These are phyloP conservation scores for Kodamaea kaohsiungensis DNA, from an alignment of 805 yeast genomes.

Conservation along the genomic window DNA sequence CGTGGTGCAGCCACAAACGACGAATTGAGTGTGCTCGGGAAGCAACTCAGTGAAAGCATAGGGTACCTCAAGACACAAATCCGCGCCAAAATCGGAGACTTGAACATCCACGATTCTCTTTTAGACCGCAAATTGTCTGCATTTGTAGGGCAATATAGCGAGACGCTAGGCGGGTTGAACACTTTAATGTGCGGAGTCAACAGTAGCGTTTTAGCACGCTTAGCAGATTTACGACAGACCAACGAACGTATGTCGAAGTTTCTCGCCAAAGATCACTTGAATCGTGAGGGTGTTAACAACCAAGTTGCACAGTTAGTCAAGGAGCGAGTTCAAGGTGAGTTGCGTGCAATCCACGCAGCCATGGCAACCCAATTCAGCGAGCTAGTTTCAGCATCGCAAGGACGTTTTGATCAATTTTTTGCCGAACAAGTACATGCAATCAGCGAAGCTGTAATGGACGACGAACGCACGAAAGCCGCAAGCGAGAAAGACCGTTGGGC, in stretches of 20 bases:
- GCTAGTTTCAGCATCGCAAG: background rate
- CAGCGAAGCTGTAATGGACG: conserved; percentile 3
- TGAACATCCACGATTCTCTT: conserved; percentile 11
- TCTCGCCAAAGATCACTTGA: conserved; percentile 5
- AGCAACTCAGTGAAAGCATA: conserved; percentile 2
- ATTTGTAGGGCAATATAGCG: conserved; percentile 12
- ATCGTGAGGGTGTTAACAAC: background rate
- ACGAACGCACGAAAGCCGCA: conserved; percentile 2
- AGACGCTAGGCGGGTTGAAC: conserved; percentile 8
- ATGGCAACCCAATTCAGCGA: conserved; percentile 2
- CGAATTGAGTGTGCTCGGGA: conserved; percentile 4
- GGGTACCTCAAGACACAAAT: conserved; percentile 9
- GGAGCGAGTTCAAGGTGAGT: conserved; percentile 3
- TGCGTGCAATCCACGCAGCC: conserved; percentile 1
- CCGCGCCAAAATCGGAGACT: conserved; percentile 6
- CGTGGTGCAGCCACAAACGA: background rate
- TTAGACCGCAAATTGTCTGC: conserved; percentile 8
- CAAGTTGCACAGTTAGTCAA: conserved; percentile 4
- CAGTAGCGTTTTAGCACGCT: conserved; percentile 1
- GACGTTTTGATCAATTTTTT: conserved; percentile 1
- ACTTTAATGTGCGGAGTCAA: background rate
- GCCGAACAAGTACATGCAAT: conserved; percentile 4
- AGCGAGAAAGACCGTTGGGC: conserved; percentile 4
- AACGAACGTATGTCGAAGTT: conserved; percentile 10
- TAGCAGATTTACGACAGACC: conserved; percentile 5